Evolutionary conservation across 2,329 filamentous ascomycete genomes (phyloP), one percentile per base, ranked within the genome.

Genomic region (Microcyclospora pomicola): DNA sequence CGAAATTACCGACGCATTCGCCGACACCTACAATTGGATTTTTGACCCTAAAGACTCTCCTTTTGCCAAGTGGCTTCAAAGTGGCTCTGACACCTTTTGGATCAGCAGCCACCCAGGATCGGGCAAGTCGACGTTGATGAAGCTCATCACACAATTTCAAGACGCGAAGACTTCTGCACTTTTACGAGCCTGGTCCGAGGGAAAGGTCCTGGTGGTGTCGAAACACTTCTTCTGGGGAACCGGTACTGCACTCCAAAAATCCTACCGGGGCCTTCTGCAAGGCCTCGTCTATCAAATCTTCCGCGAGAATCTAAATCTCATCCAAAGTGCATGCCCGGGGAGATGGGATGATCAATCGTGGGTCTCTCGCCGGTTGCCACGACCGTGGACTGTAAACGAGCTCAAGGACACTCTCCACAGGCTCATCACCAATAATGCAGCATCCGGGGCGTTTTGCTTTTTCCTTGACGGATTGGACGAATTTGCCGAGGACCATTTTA

Each of bases 111-210:
- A 37, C n/a, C 12, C 24, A n/a, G 35, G 35, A 11, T 37, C 35
- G 15, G 35, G 35, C 12, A 37, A 37, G 35, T 37, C 35, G 5
- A 37, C 35, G 9, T 7, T 37, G 14, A 37, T 37, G 35, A 27
- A n/a, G 13, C 16, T 29, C 28, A 31, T 37, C 15, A n/a, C 14
- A 9, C 12, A 30, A 6, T n/a, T 30, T 16, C 11, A 13, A 11
- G 11, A 28, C 12, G 19, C 7, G 7, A 24, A 24, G 19, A 37
- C 35, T 12, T 3, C 9, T 10, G 12, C 7, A 27, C n/a, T 13
- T 24, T 28, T 37, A 9, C 3, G 16, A 12, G 9, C 28, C 16
- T 37, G 35, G 35, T 13, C n/a, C 7, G 14, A 19, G 4, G 12
- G 12, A 4, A 15, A 31, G 28, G 14, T 16, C 11, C 5, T 37